Percentiles rank a stretch among this genome's conserved stretches.
Conservation (phyloP, 2,329 filamentous ascomycete genomes). For the Ilyonectria mors-panacis region DNA sequence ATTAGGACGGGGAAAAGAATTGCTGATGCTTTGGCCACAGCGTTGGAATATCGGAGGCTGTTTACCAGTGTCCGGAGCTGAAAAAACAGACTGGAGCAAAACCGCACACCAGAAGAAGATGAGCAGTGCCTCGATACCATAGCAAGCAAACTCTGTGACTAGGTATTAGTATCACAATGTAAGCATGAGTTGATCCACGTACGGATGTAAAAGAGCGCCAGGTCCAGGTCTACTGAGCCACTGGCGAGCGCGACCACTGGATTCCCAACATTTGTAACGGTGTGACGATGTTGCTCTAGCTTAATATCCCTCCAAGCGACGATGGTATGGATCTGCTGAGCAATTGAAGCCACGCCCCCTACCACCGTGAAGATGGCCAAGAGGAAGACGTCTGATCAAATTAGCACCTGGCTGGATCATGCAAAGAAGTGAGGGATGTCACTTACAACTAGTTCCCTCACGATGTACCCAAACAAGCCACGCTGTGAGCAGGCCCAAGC, state of each 20-base stretch:
- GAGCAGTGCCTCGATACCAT: constrained; percentile 64
- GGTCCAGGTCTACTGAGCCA: constrained; percentile 57
- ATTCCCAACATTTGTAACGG: constrained; percentile 52
- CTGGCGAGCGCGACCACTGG: constrained; percentile 61
- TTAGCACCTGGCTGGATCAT: neutral
- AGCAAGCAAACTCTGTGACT: constrained; percentile 62
- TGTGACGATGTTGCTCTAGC: constrained; percentile 55
- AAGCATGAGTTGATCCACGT: constrained; percentile 35
- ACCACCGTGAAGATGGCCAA: constrained; percentile 56
- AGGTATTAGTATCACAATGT: constrained; percentile 3
- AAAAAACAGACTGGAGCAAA: constrained; percentile 28
- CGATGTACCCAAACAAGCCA: constrained; percentile 58
- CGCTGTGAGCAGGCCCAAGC: constrained; percentile 21
- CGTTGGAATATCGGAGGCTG: constrained; percentile 20
- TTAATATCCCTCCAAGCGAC: constrained; percentile 58
- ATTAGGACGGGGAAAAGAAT: constrained; percentile 18
- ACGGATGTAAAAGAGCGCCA: constrained; percentile 65
- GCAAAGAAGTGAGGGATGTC: neutral
- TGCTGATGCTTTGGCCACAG: constrained; percentile 21
- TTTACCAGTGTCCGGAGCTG: constrained; percentile 16
- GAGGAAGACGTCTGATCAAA: constrained; percentile 56
- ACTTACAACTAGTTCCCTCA: constrained; percentile 60
- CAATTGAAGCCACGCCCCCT: constrained; percentile 56
- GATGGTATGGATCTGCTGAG: constrained; percentile 61
- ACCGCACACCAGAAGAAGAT: constrained; percentile 61